Conservation (phyloP, 306 rosid species). For the Ziziphus jujuba region DNA sequence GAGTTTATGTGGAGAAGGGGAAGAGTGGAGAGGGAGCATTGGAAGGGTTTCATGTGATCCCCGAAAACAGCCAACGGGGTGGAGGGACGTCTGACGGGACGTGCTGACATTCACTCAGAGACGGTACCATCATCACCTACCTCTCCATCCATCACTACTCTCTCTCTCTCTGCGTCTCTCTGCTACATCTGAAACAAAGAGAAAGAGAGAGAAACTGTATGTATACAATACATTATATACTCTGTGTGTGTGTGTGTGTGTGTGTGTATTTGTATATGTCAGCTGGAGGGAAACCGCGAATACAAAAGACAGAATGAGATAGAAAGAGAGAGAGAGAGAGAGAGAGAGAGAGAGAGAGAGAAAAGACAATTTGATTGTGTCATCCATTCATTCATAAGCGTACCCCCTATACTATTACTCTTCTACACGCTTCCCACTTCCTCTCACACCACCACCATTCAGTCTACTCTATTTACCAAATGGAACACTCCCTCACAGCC, state of each 20-base stretch:
- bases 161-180: constrained; percentile 7
- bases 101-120: constrained; percentile 43
- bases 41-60: constrained; percentile 36
- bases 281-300: constrained; percentile 65
- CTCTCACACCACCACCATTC: neutral
- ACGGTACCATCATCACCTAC: constrained; percentile 20
- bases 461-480: no score
- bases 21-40: neutral
- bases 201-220: neutral
- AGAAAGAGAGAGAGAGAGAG: constrained; percentile 30
- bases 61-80: constrained; percentile 48
- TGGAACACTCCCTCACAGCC: no score
- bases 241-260: neutral
- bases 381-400: neutral
- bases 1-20: neutral
- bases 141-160: no score
- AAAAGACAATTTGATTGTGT: constrained; percentile 26
- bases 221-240: neutral
- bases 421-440: constrained; percentile 8
- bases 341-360: constrained; percentile 28
- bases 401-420: constrained; percentile 9
- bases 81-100: constrained; percentile 71
- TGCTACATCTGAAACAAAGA: no score
- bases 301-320: no score
- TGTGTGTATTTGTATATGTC: constrained; percentile 31